These are phyloP conservation scores for Parafenestella ontariensis DNA, from an alignment of 2,329 filamentous ascomycete genomes.

Conservation along the genomic window DNA sequence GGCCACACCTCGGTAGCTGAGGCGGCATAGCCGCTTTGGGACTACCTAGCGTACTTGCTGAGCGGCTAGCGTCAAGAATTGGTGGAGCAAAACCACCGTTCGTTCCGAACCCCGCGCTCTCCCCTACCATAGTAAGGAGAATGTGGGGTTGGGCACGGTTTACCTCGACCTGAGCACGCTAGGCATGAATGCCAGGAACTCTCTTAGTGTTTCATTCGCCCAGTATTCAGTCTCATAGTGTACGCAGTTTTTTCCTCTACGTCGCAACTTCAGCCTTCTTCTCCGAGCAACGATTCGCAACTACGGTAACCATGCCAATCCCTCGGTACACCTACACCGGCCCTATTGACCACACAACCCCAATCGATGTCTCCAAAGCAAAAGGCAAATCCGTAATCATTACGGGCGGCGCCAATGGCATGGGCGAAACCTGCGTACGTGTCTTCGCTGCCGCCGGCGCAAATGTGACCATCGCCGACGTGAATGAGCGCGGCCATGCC, in stretches of 20 bases:
- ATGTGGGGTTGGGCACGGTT: not conserved
- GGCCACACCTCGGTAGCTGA: not conserved
- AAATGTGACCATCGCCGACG: slow-evolving; percentile 46
- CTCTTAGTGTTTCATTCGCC: not conserved
- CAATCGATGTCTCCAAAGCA: slow-evolving; percentile 48
- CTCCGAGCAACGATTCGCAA: not conserved
- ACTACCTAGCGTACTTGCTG: slow-evolving; percentile 1
- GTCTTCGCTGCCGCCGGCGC: slow-evolving; percentile 41
- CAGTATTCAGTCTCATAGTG: too few relatives aligned
- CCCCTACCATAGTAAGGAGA: not conserved
- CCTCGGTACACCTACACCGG: slow-evolving; percentile 41
- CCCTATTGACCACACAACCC: slow-evolving; percentile 45
- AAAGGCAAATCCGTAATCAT: slow-evolving; percentile 57
- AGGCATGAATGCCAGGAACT: not conserved
- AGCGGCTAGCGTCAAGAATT: not conserved
- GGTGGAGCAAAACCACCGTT: not conserved
- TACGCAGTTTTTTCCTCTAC: not conserved
- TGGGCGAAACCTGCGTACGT: slow-evolving; percentile 44
- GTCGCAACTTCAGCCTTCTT: not conserved
- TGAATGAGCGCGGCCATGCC: slow-evolving; percentile 32
- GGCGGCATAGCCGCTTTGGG: slow-evolving; percentile 8
- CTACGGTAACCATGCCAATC: slow-evolving; percentile 15
- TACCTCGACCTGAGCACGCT: not conserved
- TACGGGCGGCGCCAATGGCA: slow-evolving; percentile 55
- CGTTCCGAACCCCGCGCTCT: not conserved